These are phyloP conservation scores for Lactarius akahatsu DNA, from an alignment of 768 basidiomycete genomes.

Conservation along the genomic window DNA sequence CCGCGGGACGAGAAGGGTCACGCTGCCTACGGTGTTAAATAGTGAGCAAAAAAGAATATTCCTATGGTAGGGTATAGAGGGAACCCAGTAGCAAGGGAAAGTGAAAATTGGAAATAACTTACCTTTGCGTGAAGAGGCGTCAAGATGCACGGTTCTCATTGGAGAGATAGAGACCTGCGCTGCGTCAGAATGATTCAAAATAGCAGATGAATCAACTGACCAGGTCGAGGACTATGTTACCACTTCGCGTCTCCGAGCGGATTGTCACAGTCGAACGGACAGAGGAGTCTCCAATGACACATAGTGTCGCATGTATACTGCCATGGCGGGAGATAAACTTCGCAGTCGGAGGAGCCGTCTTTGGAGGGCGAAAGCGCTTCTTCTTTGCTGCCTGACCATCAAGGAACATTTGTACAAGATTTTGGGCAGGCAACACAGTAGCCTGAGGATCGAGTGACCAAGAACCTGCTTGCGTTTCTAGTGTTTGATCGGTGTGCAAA, in stretches of 20 bases:
- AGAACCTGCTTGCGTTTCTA: slow-evolving; percentile 16
- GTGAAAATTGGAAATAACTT: not conserved
- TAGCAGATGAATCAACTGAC: slow-evolving; percentile 5
- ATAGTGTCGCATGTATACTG: slow-evolving; percentile 13
- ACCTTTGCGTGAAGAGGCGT: slow-evolving; percentile 15
- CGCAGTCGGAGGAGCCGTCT: slow-evolving; percentile 12
- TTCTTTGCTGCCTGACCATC: slow-evolving; percentile 7
- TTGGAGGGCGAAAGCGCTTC: not conserved
- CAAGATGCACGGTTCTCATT: slow-evolving; percentile 13
- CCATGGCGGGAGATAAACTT: slow-evolving; percentile 21
- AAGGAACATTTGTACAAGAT: slow-evolving; percentile 18
- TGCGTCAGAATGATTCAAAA: not conserved
- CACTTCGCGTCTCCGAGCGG: slow-evolving; percentile 15
- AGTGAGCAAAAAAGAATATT: not conserved
- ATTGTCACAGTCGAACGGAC: slow-evolving; percentile 20
- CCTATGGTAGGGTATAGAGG: not conserved
- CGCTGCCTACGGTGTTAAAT: slow-evolving; percentile 8
- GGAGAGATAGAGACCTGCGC: slow-evolving; percentile 22
- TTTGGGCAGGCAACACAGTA: not conserved
- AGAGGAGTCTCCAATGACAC: slow-evolving; percentile 17
- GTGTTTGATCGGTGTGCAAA: not conserved
- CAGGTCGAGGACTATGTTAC: slow-evolving; percentile 18
- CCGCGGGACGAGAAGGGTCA: slow-evolving; percentile 25
- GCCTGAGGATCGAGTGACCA: slow-evolving; percentile 25
- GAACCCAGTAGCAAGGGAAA: not conserved